Evolutionary conservation across 139 green algal species (phyloP).

Genomic region (Pycnococcus provasolii): DNA sequence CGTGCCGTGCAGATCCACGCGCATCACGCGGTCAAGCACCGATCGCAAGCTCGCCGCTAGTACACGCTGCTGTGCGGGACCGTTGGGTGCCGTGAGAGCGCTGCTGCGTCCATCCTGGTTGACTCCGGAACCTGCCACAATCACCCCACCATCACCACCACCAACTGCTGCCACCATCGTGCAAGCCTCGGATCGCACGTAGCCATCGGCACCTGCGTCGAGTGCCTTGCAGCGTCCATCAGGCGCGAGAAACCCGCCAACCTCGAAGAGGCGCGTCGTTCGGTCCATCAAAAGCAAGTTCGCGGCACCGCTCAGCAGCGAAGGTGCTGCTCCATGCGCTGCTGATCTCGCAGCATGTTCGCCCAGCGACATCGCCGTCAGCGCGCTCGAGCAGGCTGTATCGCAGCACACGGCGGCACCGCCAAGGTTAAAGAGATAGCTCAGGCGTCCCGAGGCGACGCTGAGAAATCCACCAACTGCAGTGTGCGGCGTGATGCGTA

Average conservation of each 20-base stretch:
- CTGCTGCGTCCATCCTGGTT: constrained; percentile 20
- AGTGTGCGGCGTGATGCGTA: constrained; percentile 22
- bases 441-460: constrained; percentile 22
- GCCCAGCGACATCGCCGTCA: constrained; percentile 14
- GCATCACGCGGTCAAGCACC: not conserved
- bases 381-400: constrained; percentile 40
- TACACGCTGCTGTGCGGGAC: constrained; percentile 1
- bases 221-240: constrained; percentile 77
- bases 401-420: constrained; percentile 20
- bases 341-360: not conserved
- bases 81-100: constrained; percentile 18
- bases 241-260: constrained; percentile 36
- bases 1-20: constrained; percentile 68
- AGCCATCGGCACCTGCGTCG: constrained; percentile 64
- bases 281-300: constrained; percentile 1
- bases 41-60: constrained; percentile 34
- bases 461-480: constrained; percentile 6
- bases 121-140: constrained; percentile 39
- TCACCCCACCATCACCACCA: not conserved
- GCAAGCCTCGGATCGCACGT: constrained; percentile 49
- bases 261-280: constrained; percentile 35
- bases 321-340: not conserved
- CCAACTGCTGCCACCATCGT: constrained; percentile 7
- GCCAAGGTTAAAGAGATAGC: constrained; percentile 12
- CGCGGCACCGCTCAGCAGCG: not conserved